These are phyloP conservation scores for Pseudogymnoascus sp. DNA, from an alignment of 2,329 filamentous ascomycete species.

Conservation along the genomic window DNA sequence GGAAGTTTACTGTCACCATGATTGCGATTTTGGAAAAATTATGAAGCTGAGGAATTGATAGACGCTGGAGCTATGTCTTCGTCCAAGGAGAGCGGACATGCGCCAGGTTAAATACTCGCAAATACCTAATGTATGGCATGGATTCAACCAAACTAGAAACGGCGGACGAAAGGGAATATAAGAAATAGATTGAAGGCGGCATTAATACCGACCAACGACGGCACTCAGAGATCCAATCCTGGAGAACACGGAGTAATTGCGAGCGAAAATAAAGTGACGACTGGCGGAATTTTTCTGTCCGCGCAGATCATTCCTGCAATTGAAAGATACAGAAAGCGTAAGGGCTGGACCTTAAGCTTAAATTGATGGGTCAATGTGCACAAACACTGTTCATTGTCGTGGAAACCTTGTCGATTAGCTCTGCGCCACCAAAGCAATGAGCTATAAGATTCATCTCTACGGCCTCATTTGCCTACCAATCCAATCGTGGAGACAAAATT, in stretches of 20 bases:
- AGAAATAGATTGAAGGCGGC: neutral
- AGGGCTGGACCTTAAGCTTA: neutral
- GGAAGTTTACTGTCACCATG: neutral
- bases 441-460: neutral
- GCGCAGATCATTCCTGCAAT: neutral
- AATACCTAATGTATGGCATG: neutral
- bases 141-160: neutral
- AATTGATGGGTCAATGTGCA: neutral
- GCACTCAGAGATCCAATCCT: neutral
- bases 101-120: neutral
- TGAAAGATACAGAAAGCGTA: neutral
- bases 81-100: neutral
- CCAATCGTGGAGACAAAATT: neutral
- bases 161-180: conserved; percentile 3
- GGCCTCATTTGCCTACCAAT: neutral
- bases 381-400: neutral
- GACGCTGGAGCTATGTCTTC: neutral
- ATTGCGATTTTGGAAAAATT: neutral
- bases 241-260: neutral
- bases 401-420: neutral
- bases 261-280: conserved; percentile 3
- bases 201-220: conserved; percentile 3
- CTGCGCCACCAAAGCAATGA: neutral
- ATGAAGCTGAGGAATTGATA: neutral
- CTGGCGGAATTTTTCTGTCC: neutral